A percentile compares a stretch with the other conserved stretches of the same genome.
phyloP scores from a whole-genome alignment of 352 stramenopile species.

The Blastocystis sp. region DNA sequence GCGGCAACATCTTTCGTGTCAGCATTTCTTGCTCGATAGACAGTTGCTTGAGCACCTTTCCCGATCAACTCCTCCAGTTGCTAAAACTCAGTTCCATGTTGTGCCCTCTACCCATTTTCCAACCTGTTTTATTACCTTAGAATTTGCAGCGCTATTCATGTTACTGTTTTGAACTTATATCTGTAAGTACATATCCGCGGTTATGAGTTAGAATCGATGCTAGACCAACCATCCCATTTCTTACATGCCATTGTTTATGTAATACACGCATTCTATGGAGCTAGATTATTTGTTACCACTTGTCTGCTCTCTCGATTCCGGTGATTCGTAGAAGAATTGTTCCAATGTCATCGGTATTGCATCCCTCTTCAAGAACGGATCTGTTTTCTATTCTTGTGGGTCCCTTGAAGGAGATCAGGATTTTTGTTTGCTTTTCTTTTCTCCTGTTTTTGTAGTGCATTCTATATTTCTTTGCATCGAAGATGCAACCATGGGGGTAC shows the following conservation, averaged over 20 bases:
- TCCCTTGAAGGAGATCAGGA: not conserved
- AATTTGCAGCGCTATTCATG: not conserved
- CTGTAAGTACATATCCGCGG: not conserved
- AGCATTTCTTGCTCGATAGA: constrained; percentile 1
- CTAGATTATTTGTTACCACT: too few species aligned
- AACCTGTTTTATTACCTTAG: not conserved
- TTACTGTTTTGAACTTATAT: not conserved
- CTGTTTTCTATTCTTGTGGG: not conserved
- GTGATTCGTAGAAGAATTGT: not conserved
- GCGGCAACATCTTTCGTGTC: not conserved
- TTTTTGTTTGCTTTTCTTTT: not conserved
- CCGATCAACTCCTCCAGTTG: constrained; percentile 4
- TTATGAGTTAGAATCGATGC: not conserved
- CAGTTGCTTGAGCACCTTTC: constrained; percentile 34
- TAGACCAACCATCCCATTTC: not conserved
- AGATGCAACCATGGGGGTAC: not conserved
- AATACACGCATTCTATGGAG: not conserved
- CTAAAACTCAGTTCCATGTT: not conserved
- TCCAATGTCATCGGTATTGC: not conserved
- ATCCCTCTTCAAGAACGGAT: not conserved
- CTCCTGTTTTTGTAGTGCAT: not conserved
- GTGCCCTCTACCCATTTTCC: not conserved
- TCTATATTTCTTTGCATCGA: not conserved
- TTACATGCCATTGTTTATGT: not conserved
- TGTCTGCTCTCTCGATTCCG: too few species aligned